Percentiles rank a stretch among this genome's conserved stretches.
These are phyloP conservation scores for Pseudogymnoascus sp. DNA, from an alignment of 2,329 filamentous ascomycete genomes.

Conservation along the genomic window DNA sequence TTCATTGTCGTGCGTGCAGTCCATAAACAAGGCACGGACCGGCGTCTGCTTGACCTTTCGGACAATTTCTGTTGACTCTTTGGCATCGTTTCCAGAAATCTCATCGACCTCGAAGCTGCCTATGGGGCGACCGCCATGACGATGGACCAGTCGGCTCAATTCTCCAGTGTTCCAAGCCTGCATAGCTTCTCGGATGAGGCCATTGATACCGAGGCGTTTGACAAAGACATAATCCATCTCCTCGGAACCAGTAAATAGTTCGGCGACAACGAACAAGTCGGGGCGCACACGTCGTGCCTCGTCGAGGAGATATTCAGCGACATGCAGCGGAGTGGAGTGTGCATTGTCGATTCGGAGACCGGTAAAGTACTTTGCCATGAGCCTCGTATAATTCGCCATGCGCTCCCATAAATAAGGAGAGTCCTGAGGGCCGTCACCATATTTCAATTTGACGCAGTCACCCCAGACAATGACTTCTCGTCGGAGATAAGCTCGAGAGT, in stretches of 20 bases:
- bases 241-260: slow-evolving; percentile 92
- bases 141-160: slow-evolving; percentile 84
- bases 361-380: slow-evolving; percentile 90
- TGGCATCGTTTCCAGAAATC: slow-evolving; percentile 54
- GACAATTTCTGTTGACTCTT: slow-evolving; percentile 53
- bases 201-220: slow-evolving; percentile 82
- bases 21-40: slow-evolving; percentile 94
- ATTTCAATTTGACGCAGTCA: slow-evolving; percentile 94
- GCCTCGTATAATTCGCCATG: slow-evolving; percentile 85
- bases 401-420: slow-evolving; percentile 92
- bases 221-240: slow-evolving; percentile 95
- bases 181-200: slow-evolving; percentile 94
- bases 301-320: slow-evolving; percentile 91
- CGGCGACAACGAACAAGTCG: slow-evolving; percentile 84
- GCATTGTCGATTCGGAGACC: slow-evolving; percentile 98
- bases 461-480: slow-evolving; percentile 97
- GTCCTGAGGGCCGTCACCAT: slow-evolving; percentile 71
- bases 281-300: slow-evolving; percentile 83
- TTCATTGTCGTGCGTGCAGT: slow-evolving; percentile 98
- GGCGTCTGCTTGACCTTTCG: slow-evolving; percentile 79
- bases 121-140: slow-evolving; percentile 86
- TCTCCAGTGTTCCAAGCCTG: slow-evolving; percentile 95
- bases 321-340: slow-evolving; percentile 89
- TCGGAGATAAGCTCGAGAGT: slow-evolving; percentile 87
- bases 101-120: slow-evolving; percentile 96